Base-by-base conservation (phyloP, 2,329 filamentous ascomycete species). In the Sordariomycetes sp. region DNA sequence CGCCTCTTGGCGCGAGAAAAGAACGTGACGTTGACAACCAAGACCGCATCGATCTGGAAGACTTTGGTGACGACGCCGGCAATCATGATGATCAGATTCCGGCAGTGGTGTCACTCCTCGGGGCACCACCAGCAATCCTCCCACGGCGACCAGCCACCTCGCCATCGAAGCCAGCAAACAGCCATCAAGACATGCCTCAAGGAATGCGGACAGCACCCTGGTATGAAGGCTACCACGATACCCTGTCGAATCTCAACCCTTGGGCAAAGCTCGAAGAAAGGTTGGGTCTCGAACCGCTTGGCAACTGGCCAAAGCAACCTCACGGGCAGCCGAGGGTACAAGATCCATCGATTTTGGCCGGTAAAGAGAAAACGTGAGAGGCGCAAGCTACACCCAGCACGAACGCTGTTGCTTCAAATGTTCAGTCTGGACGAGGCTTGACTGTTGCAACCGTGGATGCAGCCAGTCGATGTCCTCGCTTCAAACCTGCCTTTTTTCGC, bases 171-270 rank as follows among this genome's bases (percentile, higher is more conserved):
- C 63, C 66, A 21, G 30, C 33, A 35, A 42, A 28, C 26, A 32
- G 28, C 33, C 30, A 35, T 5, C 38, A 39, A 18, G 34, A 33
- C 36, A 38, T 9, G n/a, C 4, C 14, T 9, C 19, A 28, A 33
- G 23, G 33, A 40, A 16, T 36, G 37, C 9, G 23, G 30, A n/a
- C 21, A 16, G 60, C n/a, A 38, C 58, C 56, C 2, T 84, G 80
- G 63, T 83, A 79, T 54, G 59, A 68, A 25, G 75, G 67, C 23
- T 85, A 83, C 53, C 87, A 86, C 53, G 72, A 84, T 38, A 70
- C 73, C 0, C 69, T 65, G 38, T 83, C 79, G 40, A 75, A 85
- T 45, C 68, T 79, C 50, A 85, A 88, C 50, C 83, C 83, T 0
- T 88, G 83, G 83, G 70, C 66, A 33, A 53, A 49, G 8, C 54